Evolutionary conservation across 495 filamentous ascomycete genomes (phyloP).

Genomic region (Apiosordaria backusii): DNA sequence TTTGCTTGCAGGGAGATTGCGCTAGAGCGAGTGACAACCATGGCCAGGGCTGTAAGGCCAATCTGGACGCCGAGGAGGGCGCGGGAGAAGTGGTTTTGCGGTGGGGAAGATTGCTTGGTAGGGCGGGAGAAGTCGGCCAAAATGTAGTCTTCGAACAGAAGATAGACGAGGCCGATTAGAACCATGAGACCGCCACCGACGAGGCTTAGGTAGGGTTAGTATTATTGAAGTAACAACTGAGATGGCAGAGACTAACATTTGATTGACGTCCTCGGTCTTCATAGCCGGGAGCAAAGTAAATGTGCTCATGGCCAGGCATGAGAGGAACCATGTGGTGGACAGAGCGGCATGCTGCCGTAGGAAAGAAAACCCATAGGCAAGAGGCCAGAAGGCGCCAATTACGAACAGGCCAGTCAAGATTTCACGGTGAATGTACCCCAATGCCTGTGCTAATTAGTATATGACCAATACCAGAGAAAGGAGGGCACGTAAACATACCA

Average conservation of each 20-base stretch:
- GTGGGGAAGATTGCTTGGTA: slow-evolving; percentile 18
- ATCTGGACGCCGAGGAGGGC: slow-evolving; percentile 50
- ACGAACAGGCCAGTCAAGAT: slow-evolving; percentile 80
- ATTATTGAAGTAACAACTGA: slow-evolving; percentile 28
- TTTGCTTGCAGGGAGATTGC: slow-evolving; percentile 79
- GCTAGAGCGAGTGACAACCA: slow-evolving; percentile 82
- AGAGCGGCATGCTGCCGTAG: slow-evolving; percentile 59
- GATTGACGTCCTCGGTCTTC: slow-evolving; percentile 71
- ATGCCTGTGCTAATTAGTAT: slow-evolving; percentile 37
- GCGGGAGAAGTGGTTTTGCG: slow-evolving; percentile 34
- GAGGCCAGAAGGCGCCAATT: slow-evolving; percentile 72
- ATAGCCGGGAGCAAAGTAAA: slow-evolving; percentile 87
- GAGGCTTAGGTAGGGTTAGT: slow-evolving; percentile 47
- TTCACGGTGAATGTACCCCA: slow-evolving; percentile 87
- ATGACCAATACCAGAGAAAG: not conserved
- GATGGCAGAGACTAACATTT: slow-evolving; percentile 61
- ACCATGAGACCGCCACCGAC: slow-evolving; percentile 78
- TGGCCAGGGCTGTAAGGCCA: slow-evolving; percentile 79
- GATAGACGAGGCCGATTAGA: slow-evolving; percentile 70
- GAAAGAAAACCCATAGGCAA: slow-evolving; percentile 69
- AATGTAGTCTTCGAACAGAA: slow-evolving; percentile 74
- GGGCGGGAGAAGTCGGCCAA: slow-evolving; percentile 43
- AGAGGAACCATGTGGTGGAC: slow-evolving; percentile 68
- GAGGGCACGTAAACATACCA: slow-evolving; percentile 60
- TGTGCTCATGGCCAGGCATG: slow-evolving; percentile 77